phyloP scores from a whole-genome alignment of 169 alveolate genomes.

The Condylostoma magnum region DNA sequence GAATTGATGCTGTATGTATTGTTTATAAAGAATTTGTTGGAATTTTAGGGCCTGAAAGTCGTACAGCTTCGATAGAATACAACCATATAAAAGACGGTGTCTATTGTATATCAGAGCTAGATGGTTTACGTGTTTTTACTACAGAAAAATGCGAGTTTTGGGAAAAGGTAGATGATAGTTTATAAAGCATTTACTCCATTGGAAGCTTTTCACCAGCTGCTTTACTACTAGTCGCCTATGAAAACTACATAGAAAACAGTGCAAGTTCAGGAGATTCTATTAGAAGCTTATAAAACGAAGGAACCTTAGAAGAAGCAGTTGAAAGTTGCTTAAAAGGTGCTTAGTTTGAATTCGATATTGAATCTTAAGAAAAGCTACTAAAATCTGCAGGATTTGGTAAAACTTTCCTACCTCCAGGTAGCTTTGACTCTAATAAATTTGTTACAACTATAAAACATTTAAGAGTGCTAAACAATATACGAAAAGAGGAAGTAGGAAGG shows the following conservation, averaged over 20 bases:
- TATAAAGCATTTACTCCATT: not conserved
- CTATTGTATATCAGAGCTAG: conserved; percentile 18
- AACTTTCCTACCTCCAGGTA: not conserved
- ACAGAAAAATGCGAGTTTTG: conserved; percentile 28
- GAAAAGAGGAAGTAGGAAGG: conserved; percentile 2
- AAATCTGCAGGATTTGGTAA: conserved; percentile 27
- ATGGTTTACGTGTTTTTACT: conserved; percentile 23
- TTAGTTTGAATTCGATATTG: conserved; percentile 8
- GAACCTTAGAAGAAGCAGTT: not conserved
- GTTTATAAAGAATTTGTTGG: conserved; percentile 11
- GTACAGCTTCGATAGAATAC: not conserved
- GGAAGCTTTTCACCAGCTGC: conserved; percentile 31
- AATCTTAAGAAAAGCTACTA: not conserved
- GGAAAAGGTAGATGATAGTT: conserved; percentile 14
- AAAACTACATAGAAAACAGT: conserved; percentile 3
- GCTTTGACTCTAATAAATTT: not conserved
- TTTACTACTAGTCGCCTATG: conserved; percentile 6
- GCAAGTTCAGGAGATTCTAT: conserved; percentile 26
- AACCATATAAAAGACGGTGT: not conserved
- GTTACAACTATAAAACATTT: not conserved
- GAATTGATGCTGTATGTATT: conserved; percentile 27
- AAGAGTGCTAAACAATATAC: not conserved
- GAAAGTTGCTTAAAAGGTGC: conserved; percentile 7
- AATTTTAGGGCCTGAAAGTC: conserved; percentile 2
- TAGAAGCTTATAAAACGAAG: not conserved